phyloP scores from a whole-genome alignment of 2,329 filamentous ascomycete species.

The Trichoderma cornu-damae region DNA sequence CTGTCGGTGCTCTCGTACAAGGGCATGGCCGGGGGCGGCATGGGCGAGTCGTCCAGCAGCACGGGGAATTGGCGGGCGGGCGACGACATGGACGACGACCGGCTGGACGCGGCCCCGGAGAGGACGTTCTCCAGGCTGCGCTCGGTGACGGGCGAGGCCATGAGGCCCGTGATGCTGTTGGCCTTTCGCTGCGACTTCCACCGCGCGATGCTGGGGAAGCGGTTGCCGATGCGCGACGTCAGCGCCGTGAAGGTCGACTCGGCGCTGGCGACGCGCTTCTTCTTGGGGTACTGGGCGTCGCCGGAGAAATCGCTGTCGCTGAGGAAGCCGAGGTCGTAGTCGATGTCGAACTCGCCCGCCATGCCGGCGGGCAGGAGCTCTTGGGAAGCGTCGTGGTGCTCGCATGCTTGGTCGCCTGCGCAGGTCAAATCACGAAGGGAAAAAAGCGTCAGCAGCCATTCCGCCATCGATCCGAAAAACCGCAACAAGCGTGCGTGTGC shows the following conservation, averaged over 20 bases:
- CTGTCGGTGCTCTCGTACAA: constrained; percentile 57
- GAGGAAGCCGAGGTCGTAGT: constrained; percentile 64
- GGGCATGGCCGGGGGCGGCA: constrained; percentile 59
- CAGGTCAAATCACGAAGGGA: no score
- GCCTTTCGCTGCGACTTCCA: constrained; percentile 46
- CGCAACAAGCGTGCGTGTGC: no score
- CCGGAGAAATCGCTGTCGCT: constrained; percentile 56
- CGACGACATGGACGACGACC: constrained; percentile 71
- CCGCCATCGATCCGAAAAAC: no score
- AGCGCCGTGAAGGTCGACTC: constrained; percentile 59
- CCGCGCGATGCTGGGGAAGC: constrained; percentile 49
- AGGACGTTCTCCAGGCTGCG: constrained; percentile 74
- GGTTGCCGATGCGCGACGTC: constrained; percentile 60
- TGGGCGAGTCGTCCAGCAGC: constrained; percentile 48
- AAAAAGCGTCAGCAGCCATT: constrained; percentile 21
- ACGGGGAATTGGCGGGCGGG: constrained; percentile 46
- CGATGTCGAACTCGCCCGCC: constrained; percentile 43
- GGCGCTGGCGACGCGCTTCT: constrained; percentile 48
- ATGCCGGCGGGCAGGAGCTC: constrained; percentile 36
- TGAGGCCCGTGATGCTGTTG: constrained; percentile 28
- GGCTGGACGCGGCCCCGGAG: constrained; percentile 64
- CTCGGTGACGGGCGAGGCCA: constrained; percentile 67
- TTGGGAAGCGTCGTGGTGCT: constrained; percentile 47
- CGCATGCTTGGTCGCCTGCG: constrained; percentile 57
- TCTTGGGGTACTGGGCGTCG: constrained; percentile 41